Evolutionary conservation across 805 yeast species (phyloP).

Genomic region (Saccharomyces jurei): DNA sequence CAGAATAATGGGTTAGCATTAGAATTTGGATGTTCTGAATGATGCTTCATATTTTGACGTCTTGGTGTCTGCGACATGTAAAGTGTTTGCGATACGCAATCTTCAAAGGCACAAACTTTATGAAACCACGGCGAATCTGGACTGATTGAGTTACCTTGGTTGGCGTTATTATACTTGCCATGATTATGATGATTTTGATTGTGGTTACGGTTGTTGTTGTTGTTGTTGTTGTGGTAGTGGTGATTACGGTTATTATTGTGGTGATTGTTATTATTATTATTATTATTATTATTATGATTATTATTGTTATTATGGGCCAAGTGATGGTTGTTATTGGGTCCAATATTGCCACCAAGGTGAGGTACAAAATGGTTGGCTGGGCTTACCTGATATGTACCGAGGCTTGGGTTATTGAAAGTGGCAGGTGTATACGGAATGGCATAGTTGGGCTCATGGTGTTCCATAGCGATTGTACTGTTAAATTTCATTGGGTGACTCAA

Average conservation of each 20-base stretch:
- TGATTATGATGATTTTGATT: constrained; percentile 17
- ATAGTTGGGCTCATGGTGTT: constrained; percentile 17
- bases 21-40: constrained; percentile 32
- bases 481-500: constrained; percentile 33
- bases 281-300: background rate
- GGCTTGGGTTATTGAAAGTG: constrained; percentile 2
- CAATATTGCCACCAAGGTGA: background rate
- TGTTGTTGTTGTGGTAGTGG: constrained; percentile 8
- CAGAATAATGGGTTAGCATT: constrained; percentile 42
- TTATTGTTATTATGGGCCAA: background rate
- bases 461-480: constrained; percentile 30
- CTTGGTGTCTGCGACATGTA: constrained; percentile 31
- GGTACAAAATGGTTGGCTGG: background rate
- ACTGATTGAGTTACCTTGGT: constrained; percentile 15
- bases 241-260: constrained; percentile 10
- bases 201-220: constrained; percentile 15
- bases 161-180: constrained; percentile 14
- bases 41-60: constrained; percentile 24
- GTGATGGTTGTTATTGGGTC: constrained; percentile 1
- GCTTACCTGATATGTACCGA: background rate
- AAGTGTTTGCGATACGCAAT: constrained; percentile 34
- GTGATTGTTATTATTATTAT: constrained; percentile 3
- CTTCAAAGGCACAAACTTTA: constrained; percentile 46
- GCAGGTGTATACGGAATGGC: constrained; percentile 18
- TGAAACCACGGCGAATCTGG: constrained; percentile 42